Conservation (phyloP, 2,329 filamentous ascomycete species). For the Epichloe glyceriae region DNA sequence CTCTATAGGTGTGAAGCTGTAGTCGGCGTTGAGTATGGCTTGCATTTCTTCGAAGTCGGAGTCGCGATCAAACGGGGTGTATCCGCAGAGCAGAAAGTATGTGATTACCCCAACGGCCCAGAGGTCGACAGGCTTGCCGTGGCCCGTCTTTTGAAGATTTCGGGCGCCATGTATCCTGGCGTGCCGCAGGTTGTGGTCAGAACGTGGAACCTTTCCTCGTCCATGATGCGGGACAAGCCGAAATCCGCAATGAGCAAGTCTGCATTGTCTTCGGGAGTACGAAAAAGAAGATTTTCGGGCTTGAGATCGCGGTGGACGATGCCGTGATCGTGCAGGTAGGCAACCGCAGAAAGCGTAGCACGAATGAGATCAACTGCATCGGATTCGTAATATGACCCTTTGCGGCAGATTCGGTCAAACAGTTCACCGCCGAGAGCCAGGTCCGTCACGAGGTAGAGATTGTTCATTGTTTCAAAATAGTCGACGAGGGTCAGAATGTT, state of each 20-base stretch:
- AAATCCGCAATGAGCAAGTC: conserved; percentile 97
- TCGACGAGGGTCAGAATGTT: conserved; percentile 97
- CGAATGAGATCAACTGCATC: conserved; percentile 93
- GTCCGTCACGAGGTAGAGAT: conserved; percentile 94
- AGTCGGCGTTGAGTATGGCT: conserved; percentile 92
- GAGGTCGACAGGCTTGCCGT: conserved; percentile 95
- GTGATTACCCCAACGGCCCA: conserved; percentile 99
- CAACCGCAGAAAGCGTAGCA: conserved; percentile 89
- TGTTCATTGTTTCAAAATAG: conserved; percentile 99
- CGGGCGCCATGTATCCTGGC: conserved; percentile 96
- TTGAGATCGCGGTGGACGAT: conserved; percentile 98
- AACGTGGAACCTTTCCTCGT: conserved; percentile 96
- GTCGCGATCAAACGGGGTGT: conserved; percentile 95
- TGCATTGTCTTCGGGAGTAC: conserved; percentile 94
- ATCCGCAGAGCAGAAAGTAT: conserved; percentile 94
- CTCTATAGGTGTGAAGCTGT: conserved; percentile 84
- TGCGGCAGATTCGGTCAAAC: conserved; percentile 96
- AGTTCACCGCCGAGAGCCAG: conserved; percentile 91
- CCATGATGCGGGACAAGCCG: conserved; percentile 92
- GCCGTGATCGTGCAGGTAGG: conserved; percentile 95
- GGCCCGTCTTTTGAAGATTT: conserved; percentile 99
- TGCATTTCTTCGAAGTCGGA: conserved; percentile 99
- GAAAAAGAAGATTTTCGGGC: conserved; percentile 91
- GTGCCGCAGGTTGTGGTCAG: conserved; percentile 96
- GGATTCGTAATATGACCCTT: conserved; percentile 96